Conservation (phyloP, 345 rosid species). For the Cardamine resedifolia region DNA sequence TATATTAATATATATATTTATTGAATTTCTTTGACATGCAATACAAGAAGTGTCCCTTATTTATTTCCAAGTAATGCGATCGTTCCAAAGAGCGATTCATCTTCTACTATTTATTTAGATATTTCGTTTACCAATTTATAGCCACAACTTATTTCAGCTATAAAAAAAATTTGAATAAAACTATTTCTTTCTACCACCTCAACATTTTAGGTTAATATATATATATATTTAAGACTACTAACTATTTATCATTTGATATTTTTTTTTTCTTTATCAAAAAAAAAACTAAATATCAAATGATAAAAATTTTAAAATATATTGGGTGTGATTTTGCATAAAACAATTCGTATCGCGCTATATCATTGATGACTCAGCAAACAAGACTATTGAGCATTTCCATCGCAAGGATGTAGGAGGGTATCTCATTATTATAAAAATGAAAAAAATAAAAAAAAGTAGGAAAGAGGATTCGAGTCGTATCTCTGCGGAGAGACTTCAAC, state of each 20-base stretch:
- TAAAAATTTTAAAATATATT: no score
- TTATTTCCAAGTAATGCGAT: slow-evolving; percentile 3
- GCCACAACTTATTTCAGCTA: not conserved
- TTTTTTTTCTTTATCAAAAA: no score
- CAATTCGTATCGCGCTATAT: no score
- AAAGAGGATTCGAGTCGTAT: no score
- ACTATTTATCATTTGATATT: no score
- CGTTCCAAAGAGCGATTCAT: not conserved
- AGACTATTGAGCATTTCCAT: no score
- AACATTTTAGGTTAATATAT: not conserved
- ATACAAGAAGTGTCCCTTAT: not conserved
- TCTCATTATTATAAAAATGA: no score
- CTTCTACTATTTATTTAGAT: not conserved
- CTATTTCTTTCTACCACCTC: not conserved
- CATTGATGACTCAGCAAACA: no score
- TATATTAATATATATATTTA: not conserved
- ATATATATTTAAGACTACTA: not conserved
- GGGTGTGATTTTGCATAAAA: no score
- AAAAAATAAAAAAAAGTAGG: no score
- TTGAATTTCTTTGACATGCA: not conserved
- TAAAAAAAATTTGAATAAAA: not conserved
- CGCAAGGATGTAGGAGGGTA: no score
- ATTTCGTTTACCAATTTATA: not conserved
- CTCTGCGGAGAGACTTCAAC: no score
- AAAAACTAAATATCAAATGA: not conserved